Conservation (phyloP, 106 monocot species). For the Triglochin maritima region DNA sequence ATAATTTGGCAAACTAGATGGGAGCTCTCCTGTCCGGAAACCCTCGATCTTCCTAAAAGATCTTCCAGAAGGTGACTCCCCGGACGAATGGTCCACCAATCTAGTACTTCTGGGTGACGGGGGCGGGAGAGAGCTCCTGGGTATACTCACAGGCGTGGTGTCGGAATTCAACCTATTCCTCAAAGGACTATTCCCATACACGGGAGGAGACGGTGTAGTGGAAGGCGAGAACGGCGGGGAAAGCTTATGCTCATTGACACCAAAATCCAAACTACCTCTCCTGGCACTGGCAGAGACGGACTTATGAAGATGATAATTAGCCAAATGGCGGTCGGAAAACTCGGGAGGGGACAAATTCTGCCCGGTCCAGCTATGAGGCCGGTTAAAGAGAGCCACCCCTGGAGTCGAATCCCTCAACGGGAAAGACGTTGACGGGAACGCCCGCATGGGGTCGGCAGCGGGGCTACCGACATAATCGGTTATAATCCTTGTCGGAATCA, state of each 20-base stretch:
- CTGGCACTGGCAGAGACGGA: constrained; percentile 2
- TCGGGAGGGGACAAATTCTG: constrained; percentile 6
- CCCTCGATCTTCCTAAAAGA: constrained; percentile 50
- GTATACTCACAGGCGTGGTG: constrained; percentile 78
- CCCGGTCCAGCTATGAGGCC: constrained; percentile 78
- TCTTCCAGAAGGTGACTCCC: constrained; percentile 45
- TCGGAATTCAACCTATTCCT: constrained; percentile 33
- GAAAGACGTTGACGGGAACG: constrained; percentile 43
- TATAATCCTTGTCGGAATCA: constrained; percentile 63
- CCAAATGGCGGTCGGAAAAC: constrained; percentile 13
- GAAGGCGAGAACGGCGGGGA: constrained; percentile 67
- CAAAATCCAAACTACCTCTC: constrained; percentile 26
- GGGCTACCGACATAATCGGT: constrained; percentile 89
- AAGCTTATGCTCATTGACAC: constrained; percentile 34
- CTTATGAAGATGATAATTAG: constrained; percentile 6
- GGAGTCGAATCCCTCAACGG: constrained; percentile 15
- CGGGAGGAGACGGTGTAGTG: constrained; percentile 73
- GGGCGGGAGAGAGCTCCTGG: constrained; percentile 57
- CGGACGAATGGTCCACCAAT: constrained; percentile 19
- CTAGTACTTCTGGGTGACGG: constrained; percentile 50
- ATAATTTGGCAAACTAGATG: constrained; percentile 29
- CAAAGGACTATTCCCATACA: constrained; percentile 30
- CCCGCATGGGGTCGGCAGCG: constrained; percentile 61
- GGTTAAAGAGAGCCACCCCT: constrained; percentile 10
- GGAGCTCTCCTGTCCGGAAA: constrained; percentile 35